Percentiles rank a stretch among this genome's conserved stretches.
Evolutionary conservation across 257 asterid species (phyloP).

Genomic region (Ehretia macrophylla): DNA sequence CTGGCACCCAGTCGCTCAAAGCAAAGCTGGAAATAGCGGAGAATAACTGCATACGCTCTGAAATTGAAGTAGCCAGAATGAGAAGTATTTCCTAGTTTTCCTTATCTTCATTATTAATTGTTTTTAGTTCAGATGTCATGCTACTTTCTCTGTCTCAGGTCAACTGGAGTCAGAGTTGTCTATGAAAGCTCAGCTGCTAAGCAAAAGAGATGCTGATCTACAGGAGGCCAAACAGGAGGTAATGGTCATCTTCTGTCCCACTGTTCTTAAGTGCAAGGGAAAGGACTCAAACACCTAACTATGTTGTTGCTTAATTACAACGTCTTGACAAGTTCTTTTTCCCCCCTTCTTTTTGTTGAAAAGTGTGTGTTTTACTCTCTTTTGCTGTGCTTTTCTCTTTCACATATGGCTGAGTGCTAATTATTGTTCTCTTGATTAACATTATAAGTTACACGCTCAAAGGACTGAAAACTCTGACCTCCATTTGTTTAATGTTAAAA

Average conservation of each 20-base stretch:
- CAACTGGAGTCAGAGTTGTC: slow-evolving; percentile 83
- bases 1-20: slow-evolving; percentile 55
- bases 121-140: slow-evolving; percentile 14
- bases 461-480: too few species aligned
- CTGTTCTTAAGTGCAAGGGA: too few species aligned
- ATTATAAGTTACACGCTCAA: too few species aligned
- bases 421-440: too few species aligned
- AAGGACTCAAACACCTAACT: too few species aligned
- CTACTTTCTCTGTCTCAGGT: slow-evolving; percentile 47
- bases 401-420: too few species aligned
- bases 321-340: too few species aligned
- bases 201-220: slow-evolving; percentile 70
- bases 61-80: slow-evolving; percentile 86
- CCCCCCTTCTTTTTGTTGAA: too few species aligned
- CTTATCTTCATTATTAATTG: slow-evolving; percentile 6
- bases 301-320: too few species aligned
- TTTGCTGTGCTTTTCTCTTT: too few species aligned
- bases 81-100: slow-evolving; percentile 52
- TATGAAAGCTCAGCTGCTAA: slow-evolving; percentile 60
- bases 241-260: slow-evolving; percentile 12
- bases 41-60: slow-evolving; percentile 77
- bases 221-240: slow-evolving; percentile 70
- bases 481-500: too few species aligned
- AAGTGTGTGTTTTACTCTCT: too few species aligned
- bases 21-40: slow-evolving; percentile 83